Percentiles rank a stretch among this genome's conserved stretches.
These are phyloP conservation scores for Starmerella davenportii DNA, from an alignment of 805 yeast species.

Conservation along the genomic window DNA sequence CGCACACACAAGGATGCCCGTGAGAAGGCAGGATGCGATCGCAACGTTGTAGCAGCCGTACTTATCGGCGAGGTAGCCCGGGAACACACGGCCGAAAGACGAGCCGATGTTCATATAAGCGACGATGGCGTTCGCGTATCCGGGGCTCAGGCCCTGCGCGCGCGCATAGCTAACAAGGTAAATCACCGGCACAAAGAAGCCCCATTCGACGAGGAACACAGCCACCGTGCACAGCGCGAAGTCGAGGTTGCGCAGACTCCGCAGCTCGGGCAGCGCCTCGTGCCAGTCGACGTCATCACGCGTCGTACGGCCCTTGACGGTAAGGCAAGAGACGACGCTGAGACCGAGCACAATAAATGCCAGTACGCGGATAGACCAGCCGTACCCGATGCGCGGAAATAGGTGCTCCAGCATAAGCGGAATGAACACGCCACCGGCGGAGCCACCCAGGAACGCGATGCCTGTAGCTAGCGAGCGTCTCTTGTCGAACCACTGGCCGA, in stretches of 20 bases:
- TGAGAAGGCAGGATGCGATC: constrained; percentile 29
- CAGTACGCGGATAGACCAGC: constrained; percentile 41
- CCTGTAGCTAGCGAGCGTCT: constrained; percentile 46
- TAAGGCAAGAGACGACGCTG: constrained; percentile 20
- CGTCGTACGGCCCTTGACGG: constrained; percentile 24
- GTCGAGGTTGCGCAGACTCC: constrained; percentile 18
- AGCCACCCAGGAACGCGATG: constrained; percentile 45
- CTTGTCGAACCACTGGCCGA: constrained; percentile 44
- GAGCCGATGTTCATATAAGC: constrained; percentile 36
- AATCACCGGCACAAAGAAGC: constrained; percentile 34
- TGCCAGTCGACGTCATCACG: constrained; percentile 10
- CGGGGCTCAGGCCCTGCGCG: constrained; percentile 27
- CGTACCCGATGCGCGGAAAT: constrained; percentile 35
- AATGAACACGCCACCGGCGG: constrained; percentile 45
- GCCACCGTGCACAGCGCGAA: constrained; percentile 19
- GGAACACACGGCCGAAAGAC: constrained; percentile 36
- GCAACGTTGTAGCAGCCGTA: constrained; percentile 41
- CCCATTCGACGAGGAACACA: constrained; percentile 31
- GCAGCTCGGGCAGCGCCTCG: constrained; percentile 20
- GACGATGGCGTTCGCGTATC: constrained; percentile 25
- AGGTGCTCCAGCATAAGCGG: constrained; percentile 36
- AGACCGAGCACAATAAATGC: constrained; percentile 21
- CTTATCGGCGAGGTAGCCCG: constrained; percentile 36
- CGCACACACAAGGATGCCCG: constrained; percentile 28
- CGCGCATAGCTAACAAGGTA: constrained; percentile 43